Evolutionary conservation across 2,329 filamentous ascomycete species (phyloP), one percentile per base, ranked within the genome.

Genomic region (Fusarium brevicatenulatum): DNA sequence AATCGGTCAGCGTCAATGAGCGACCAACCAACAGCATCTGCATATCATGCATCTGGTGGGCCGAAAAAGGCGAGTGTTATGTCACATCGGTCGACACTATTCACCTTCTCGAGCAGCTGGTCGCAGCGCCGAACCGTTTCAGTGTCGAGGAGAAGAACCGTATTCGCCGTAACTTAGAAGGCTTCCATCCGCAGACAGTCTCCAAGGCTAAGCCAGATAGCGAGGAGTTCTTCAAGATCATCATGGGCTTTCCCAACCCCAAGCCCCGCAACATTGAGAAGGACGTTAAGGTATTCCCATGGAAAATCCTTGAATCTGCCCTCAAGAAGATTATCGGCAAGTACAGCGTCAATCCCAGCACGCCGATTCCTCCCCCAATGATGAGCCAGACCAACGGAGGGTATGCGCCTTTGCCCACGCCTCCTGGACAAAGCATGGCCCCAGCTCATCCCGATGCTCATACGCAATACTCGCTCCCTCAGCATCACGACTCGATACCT

Each of bases 181-280:
- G 95, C 1, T 98, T 97, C 85, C 91, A 94, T 40, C 96, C 96
- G 2, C 84, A 94, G 72, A 99, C 96, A 0, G 95, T 99, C 23
- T 97, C 95, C 76, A 99, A 99, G 83, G 91, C 91, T 65, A 97
- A 97, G 83, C 80, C 91, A 2, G 95, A 98, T 67, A 97, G 93
- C 80, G 95, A 98, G 81, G 94, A 97, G 62, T 98, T 98, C 82
- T 98, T 98, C 90, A 98, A 98, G 85, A 89, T 98, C 77, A 98
- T 99, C 83, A 99, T 99, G 96, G 94, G 91, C 4, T 98, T 98
- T 80, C 94, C 95, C 18, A 93, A 92, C 68, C 96, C 96, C 4
- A 98, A 98, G 83, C 96, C 96, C 23, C 89, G 96, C 71, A 98
- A 98, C 80, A 99, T 99, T 73, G 96, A 98, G 85, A 99, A 99